Conservation (phyloP, 495 filamentous ascomycete species). For the Filosporella fistucella region DNA sequence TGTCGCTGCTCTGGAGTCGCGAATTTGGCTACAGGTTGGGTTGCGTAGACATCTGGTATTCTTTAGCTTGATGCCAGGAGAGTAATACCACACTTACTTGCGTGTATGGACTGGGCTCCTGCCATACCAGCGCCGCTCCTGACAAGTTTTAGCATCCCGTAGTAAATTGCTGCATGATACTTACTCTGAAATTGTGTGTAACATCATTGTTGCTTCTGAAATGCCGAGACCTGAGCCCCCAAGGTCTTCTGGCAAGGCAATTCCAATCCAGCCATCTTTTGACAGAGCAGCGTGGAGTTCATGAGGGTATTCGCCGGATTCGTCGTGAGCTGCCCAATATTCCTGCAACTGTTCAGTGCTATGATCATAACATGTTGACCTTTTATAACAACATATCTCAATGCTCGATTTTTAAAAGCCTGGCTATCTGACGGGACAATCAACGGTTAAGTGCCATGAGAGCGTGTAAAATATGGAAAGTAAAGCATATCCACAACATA, state of each 20-base stretch:
- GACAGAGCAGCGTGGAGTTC: conserved; percentile 72
- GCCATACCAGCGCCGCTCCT: conserved; percentile 70
- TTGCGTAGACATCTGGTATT: conserved; percentile 59
- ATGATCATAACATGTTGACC: too few relatives aligned
- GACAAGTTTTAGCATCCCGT: background rate
- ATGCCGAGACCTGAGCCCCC: conserved; percentile 75
- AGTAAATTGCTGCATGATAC: background rate
- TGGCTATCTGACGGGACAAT: too few relatives aligned
- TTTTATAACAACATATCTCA: too few relatives aligned
- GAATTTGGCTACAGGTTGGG: conserved; percentile 70
- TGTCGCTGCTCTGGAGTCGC: conserved; percentile 55
- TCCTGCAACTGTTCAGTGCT: too few relatives aligned
- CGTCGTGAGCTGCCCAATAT: conserved; percentile 70
- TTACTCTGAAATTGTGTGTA: conserved; percentile 73
- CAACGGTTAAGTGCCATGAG: too few relatives aligned
- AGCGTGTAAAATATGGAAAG: too few relatives aligned
- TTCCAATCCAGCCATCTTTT: conserved; percentile 80
- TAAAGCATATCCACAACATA: conserved; percentile 7
- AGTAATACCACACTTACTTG: conserved; percentile 34
- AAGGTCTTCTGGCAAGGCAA: conserved; percentile 66
- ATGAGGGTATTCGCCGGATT: conserved; percentile 62
- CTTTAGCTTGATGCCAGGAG: background rate
- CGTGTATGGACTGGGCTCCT: conserved; percentile 72
- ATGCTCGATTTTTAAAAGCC: too few relatives aligned
- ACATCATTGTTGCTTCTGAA: conserved; percentile 79